These are phyloP conservation scores for Podospora australis DNA, from an alignment of 495 filamentous ascomycete genomes.

Conservation along the genomic window DNA sequence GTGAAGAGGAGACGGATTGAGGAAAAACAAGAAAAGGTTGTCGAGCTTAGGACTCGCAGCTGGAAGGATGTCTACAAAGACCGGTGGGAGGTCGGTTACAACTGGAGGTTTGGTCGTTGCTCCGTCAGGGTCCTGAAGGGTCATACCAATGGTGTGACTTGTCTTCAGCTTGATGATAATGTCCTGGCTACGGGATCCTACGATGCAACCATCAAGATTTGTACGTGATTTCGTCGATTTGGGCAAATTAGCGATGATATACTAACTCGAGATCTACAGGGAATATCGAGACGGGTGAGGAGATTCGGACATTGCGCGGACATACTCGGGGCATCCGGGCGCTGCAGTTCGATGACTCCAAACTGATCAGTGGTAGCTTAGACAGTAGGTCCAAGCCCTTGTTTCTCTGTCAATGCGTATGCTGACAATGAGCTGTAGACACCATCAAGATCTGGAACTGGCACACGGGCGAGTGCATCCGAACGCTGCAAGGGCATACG, in stretches of 20 bases:
- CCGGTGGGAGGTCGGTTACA: constrained; percentile 62
- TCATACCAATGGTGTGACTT: constrained; percentile 92
- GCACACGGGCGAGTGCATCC: constrained; percentile 82
- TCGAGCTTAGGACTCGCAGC: constrained; percentile 49
- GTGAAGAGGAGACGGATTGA: constrained; percentile 47
- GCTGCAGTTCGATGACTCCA: constrained; percentile 87
- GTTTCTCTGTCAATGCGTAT: not conserved
- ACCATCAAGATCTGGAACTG: constrained; percentile 94
- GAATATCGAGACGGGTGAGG: constrained; percentile 83
- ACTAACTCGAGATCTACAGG: constrained; percentile 13
- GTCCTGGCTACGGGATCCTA: constrained; percentile 93
- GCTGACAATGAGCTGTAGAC: constrained; percentile 19
- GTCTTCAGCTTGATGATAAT: constrained; percentile 89
- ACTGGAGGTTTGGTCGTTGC: constrained; percentile 93
- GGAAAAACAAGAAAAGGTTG: constrained; percentile 2
- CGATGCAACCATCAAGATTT: constrained; percentile 89
- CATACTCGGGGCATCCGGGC: constrained; percentile 78
- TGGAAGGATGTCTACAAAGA: constrained; percentile 68
- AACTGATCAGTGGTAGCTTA: constrained; percentile 38
- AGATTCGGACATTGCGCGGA: constrained; percentile 73
- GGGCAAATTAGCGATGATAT: too few species aligned
- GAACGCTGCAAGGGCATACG: constrained; percentile 68
- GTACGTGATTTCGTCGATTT: constrained; percentile 32
- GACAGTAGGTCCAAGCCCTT: constrained; percentile 16
- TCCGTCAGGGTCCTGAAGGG: constrained; percentile 74